These are phyloP conservation scores for Amesomyces nigricolor DNA, from an alignment of 2,329 filamentous ascomycete genomes.

Conservation along the genomic window DNA sequence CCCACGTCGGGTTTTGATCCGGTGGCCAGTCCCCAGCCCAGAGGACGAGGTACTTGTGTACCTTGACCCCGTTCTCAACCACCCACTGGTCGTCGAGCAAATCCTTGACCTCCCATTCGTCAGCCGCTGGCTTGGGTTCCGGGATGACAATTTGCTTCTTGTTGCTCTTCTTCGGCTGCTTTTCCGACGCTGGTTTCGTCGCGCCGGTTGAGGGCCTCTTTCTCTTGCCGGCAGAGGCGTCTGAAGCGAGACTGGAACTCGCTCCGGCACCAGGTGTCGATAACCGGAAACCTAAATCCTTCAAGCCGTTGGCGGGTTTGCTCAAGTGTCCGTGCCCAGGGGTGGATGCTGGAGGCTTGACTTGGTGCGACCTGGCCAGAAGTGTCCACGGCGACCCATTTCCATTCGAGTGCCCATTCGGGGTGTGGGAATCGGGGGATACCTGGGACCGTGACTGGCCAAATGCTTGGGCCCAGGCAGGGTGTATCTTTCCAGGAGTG, in stretches of 20 bases:
- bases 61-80: conserved; percentile 34
- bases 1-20: conserved; percentile 53
- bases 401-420: background rate
- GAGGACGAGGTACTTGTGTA: conserved; percentile 47
- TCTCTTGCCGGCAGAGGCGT: conserved; percentile 4
- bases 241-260: background rate
- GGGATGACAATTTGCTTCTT: conserved; percentile 9
- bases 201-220: background rate
- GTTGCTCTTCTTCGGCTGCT: conserved; percentile 1
- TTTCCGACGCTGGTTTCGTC: background rate
- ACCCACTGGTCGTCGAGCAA: conserved; percentile 32
- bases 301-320: background rate
- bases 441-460: background rate
- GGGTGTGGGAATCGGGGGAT: background rate
- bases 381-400: background rate
- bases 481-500: conserved; percentile 6
- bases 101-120: conserved; percentile 26
- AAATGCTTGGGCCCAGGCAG: conserved; percentile 11
- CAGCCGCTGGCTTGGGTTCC: conserved; percentile 19
- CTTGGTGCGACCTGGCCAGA: background rate
- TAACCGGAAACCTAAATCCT: background rate
- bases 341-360: background rate
- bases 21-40: conserved; percentile 54
- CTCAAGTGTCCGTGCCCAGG: too few relatives aligned
- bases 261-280: background rate